Base-by-base conservation (phyloP, 805 yeast genomes). In the Blastobotrys parvus region DNA sequence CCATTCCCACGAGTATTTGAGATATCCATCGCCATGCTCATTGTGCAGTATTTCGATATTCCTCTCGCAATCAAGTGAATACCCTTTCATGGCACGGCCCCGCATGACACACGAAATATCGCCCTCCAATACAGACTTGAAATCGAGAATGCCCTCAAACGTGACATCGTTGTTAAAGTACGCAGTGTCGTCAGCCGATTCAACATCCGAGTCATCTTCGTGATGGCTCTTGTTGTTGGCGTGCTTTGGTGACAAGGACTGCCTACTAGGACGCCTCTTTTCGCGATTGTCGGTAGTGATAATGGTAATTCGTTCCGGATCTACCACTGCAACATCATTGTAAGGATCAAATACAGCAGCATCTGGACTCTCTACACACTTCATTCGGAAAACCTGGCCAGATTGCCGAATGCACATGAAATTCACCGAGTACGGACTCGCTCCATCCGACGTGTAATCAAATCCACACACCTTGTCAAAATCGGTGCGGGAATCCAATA, bases 1-100 rank as follows among this genome's bases (percentile, higher is more conserved):
- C 97, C 97, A 90, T 56, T 82, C 79, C 97, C 97, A 90, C 0
- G 94, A 82, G 52, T 85, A 81, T 47, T 82, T 68, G 39, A 82
- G 64, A 48, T 76, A 82, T n/a, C 67, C 64, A 41, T 68, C 69
- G 43, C 62, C 72, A 22, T 65, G 67, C 48, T 76, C 85, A 31
- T 79, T 64, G 8, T 34, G 36, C 18, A 65, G 45, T 20, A 84
- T 67, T 15, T 71, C 68, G 35, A 81, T 72, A 46, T 89, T 89
- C 21, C 63, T 65, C 38, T 72, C 73, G 31, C 86, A 77, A 54
- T 82, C 82, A 10, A 78, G 64, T 0, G 86, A 82, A 56, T 89
- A 89, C 0, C 90, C 90, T 34, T 72, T 52, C 33, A 67, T 58
- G 0, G 96, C 95, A 43, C 96, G 68, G 45, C 74, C 68, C 51